Conservation (phyloP, 2,329 filamentous ascomycete species). For the Clarireedia sp. region DNA sequence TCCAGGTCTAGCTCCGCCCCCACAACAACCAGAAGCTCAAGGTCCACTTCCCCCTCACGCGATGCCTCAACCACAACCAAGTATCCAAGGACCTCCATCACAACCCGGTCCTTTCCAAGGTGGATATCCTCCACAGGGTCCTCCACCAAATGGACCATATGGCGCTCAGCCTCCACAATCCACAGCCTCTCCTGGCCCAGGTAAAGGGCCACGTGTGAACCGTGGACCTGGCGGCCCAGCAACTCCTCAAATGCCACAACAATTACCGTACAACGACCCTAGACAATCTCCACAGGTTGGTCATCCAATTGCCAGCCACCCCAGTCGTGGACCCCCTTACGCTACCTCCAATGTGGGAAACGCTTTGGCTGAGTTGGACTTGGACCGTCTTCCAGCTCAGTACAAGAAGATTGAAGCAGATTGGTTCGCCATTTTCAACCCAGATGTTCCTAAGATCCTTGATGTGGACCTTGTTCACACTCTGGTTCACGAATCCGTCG, state of each 20-base stretch:
- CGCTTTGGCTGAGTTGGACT: slow-evolving; percentile 76
- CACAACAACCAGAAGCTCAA: slow-evolving; percentile 37
- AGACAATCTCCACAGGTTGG: slow-evolving; percentile 79
- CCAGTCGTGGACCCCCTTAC: slow-evolving; percentile 6
- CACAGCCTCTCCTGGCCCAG: slow-evolving; percentile 79
- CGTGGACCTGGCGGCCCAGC: slow-evolving; percentile 65
- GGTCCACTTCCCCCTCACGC: slow-evolving; percentile 8
- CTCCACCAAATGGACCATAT: slow-evolving; percentile 56
- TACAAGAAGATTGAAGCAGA: slow-evolving; percentile 85
- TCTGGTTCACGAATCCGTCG: slow-evolving; percentile 86
- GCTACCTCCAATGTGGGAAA: slow-evolving; percentile 50
- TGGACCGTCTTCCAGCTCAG: slow-evolving; percentile 74
- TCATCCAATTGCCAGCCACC: slow-evolving; percentile 70
- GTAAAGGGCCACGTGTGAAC: slow-evolving; percentile 56
- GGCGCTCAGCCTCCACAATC: slow-evolving; percentile 74
- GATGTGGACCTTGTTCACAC: slow-evolving; percentile 95
- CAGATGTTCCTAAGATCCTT: slow-evolving; percentile 75
- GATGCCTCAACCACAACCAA: slow-evolving; percentile 56
- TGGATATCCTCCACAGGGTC: slow-evolving; percentile 39
- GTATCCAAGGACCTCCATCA: slow-evolving; percentile 41
- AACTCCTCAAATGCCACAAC: slow-evolving; percentile 86
- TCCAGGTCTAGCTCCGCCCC: slow-evolving; percentile 71
- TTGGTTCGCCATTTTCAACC: slow-evolving; percentile 98
- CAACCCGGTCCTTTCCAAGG: slow-evolving; percentile 65
- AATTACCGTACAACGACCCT: slow-evolving; percentile 76